phyloP scores from a whole-genome alignment of 2,329 filamentous ascomycete species.

The Cladosporium velox region DNA sequence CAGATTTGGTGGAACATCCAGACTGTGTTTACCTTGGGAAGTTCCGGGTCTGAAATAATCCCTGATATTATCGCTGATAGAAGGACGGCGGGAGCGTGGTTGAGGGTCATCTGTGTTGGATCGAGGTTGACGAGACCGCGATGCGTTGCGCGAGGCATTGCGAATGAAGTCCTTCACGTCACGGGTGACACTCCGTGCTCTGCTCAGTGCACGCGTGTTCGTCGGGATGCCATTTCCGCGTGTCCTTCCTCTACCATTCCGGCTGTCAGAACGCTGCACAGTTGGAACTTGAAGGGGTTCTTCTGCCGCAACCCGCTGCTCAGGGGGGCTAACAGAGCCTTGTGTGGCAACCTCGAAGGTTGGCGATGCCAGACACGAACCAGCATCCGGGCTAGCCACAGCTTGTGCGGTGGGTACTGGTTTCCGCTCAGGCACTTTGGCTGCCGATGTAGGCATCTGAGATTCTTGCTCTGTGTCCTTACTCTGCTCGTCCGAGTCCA shows the following conservation, averaged over 20 bases:
- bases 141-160: slow-evolving; percentile 13
- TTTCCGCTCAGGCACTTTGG: slow-evolving; percentile 30
- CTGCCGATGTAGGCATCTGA: slow-evolving; percentile 22
- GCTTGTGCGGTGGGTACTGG: slow-evolving; percentile 27
- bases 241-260: slow-evolving; percentile 6
- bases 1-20: slow-evolving; percentile 34
- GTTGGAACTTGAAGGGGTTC: background rate
- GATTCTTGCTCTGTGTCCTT: slow-evolving; percentile 20
- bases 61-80: slow-evolving; percentile 34
- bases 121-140: slow-evolving; percentile 1
- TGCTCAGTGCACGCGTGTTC: slow-evolving; percentile 24
- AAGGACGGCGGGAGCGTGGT: slow-evolving; percentile 12
- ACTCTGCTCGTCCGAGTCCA: background rate
- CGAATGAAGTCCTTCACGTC: slow-evolving; percentile 22
- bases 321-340: background rate
- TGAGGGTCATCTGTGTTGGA: background rate
- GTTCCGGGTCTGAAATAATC: slow-evolving; percentile 45
- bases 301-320: background rate
- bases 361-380: slow-evolving; percentile 1
- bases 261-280: slow-evolving; percentile 9
- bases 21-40: slow-evolving; percentile 28
- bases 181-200: slow-evolving; percentile 25
- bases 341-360: background rate
- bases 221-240: slow-evolving; percentile 10
- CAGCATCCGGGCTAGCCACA: background rate